These are phyloP conservation scores for Elsinoe necatrix DNA, from an alignment of 2,329 filamentous ascomycete genomes.

Conservation along the genomic window DNA sequence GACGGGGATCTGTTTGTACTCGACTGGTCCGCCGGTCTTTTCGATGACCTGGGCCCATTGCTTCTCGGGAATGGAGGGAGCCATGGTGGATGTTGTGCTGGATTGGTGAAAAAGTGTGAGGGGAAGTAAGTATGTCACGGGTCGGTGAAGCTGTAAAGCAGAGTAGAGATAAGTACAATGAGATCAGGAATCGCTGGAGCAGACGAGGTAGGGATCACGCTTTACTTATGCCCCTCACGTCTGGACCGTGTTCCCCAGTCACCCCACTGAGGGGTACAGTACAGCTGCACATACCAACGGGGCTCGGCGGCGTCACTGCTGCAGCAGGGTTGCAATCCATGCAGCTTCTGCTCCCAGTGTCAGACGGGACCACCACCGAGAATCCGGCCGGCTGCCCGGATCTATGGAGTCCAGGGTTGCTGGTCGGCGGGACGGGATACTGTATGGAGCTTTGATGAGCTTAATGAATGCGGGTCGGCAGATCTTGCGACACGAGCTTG, in stretches of 20 bases:
- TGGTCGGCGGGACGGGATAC: not conserved
- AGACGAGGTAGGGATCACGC: not conserved
- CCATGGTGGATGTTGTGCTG: slow-evolving; percentile 29
- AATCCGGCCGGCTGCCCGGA: not conserved
- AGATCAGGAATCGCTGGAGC: not conserved
- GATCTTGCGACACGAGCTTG: not conserved
- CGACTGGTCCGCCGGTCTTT: slow-evolving; percentile 59
- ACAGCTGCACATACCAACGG: not conserved
- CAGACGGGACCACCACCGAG: not conserved
- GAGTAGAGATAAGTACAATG: not conserved
- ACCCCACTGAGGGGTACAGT: not conserved
- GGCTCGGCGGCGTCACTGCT: not conserved
- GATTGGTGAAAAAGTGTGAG: not conserved
- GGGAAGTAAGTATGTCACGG: not conserved
- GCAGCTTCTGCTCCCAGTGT: not conserved
- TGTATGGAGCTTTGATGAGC: not conserved
- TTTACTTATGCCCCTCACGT: slow-evolving; percentile 2
- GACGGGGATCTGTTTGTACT: slow-evolving; percentile 77
- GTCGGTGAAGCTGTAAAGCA: not conserved
- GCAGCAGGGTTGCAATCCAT: not conserved
- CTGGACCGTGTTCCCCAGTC: not conserved
- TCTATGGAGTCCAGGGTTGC: not conserved
- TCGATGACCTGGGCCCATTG: slow-evolving; percentile 93
- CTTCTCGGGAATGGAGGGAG: slow-evolving; percentile 58
- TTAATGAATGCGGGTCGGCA: not conserved